Evolutionary conservation across 805 yeast species (phyloP), one percentile per base, ranked within the genome.

Genomic region (Kuraishia ogatae): DNA sequence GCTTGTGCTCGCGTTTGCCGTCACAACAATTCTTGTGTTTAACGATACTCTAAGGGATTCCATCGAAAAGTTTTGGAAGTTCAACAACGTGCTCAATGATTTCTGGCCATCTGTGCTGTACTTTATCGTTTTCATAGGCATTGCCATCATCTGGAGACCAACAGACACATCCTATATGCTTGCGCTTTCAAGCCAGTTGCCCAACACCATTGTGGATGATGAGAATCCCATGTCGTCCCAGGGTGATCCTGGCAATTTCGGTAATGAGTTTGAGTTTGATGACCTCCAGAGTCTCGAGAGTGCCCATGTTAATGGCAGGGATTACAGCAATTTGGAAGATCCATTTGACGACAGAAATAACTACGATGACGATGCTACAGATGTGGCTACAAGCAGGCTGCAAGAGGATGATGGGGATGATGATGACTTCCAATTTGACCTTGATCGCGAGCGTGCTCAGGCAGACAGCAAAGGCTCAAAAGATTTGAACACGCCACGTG

Each of bases 141-240:
- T 94, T 59, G 89, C 97, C 4, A 82, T 91, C 74, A 81, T 94
- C 59, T 94, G 99, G 99, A 85, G 99, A 70, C 99, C 99, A 54
- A 93, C 97, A 0, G 94, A 87, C 62, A 90, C 96, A 48, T 91
- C 97, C 56, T 88, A 92, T 64, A 85, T 96, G 82, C 81, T 94
- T 65, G 98, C 97, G 13, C 92, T 92, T 59, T 89, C 97, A 1
- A 89, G 90, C 54, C 98, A 94, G 72, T 76, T 94, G 50, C 94
- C 97, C 60, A 87, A 65, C 8, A 58, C 62, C 29, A 56, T 52
- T 46, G 29, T 87, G 8, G 94, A 85, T 57, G 89, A 86, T 58
- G 79, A 77, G 56, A 84, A 80, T 43, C 87, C 80, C 13, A 91
- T 82, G 49, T 87, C 54, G 1, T 61, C 55, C 20, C 62, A 62